Conservation (phyloP, 257 asterid genomes). For the Plantago ovata region DNA sequence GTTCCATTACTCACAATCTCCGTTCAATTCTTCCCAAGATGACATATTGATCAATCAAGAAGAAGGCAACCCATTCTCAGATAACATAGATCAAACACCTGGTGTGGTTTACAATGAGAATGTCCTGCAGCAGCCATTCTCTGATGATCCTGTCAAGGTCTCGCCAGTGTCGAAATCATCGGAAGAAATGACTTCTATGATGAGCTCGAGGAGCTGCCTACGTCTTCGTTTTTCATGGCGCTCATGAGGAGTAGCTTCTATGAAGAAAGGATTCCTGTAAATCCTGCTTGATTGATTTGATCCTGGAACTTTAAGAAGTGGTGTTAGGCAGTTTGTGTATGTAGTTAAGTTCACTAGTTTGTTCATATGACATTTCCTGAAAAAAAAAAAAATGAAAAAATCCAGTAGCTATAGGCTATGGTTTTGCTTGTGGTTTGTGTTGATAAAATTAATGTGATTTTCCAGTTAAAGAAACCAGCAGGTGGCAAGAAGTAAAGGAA, state of each 20-base stretch:
- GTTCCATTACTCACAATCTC: slow-evolving; percentile 37
- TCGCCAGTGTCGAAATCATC: slow-evolving; percentile 29
- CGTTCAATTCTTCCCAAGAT: slow-evolving; percentile 31
- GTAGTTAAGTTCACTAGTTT: slow-evolving; percentile 7
- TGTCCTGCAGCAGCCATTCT: slow-evolving; percentile 18
- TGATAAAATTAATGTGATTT: slow-evolving; percentile 21
- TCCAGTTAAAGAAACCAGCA: background rate
- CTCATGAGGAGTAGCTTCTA: slow-evolving; percentile 37
- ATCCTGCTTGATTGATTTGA: slow-evolving; percentile 26
- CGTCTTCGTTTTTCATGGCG: slow-evolving; percentile 49
- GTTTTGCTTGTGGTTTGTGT: slow-evolving; percentile 12
- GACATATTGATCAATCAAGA: slow-evolving; percentile 22
- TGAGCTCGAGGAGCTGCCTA: slow-evolving; percentile 72
- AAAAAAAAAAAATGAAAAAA: background rate
- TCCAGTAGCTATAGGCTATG: slow-evolving; percentile 18
- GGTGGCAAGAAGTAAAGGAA: background rate
- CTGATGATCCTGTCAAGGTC: slow-evolving; percentile 20
- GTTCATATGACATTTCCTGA: slow-evolving; percentile 21
- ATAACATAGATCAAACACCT: slow-evolving; percentile 19
- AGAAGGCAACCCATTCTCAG: slow-evolving; percentile 31
- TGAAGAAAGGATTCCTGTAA: slow-evolving; percentile 44
- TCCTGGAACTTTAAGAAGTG: background rate
- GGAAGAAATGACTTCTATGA: slow-evolving; percentile 67
- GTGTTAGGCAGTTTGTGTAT: background rate
- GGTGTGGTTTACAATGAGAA: slow-evolving; percentile 18